Evolutionary conservation across 116 monocot genomes (phyloP).

Genomic region (Posidonia oceanica): DNA sequence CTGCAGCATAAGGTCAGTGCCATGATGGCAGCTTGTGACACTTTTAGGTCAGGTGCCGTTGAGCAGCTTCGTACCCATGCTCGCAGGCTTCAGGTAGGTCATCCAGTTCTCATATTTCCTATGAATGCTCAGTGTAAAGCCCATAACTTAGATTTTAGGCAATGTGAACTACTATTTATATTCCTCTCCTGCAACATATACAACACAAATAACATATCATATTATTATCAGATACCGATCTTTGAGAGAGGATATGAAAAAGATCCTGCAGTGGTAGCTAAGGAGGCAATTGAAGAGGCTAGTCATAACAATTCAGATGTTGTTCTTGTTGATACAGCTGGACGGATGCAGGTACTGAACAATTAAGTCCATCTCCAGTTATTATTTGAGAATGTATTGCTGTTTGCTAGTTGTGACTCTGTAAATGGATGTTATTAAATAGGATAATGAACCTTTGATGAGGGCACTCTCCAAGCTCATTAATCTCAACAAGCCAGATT

Average conservation of each 20-base stretch:
- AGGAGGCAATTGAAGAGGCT: constrained; percentile 92
- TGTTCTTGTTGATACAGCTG: constrained; percentile 98
- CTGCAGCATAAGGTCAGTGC: constrained; percentile 84
- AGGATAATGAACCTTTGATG: constrained; percentile 97
- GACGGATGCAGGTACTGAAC: constrained; percentile 79
- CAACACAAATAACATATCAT: not conserved
- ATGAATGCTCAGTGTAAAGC: no score
- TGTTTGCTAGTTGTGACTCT: not conserved
- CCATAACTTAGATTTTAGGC: no score
- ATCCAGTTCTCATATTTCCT: no score
- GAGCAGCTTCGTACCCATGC: constrained; percentile 99
- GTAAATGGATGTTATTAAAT: not conserved
- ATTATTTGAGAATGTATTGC: not conserved
- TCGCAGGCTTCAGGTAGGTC: constrained; percentile 83
- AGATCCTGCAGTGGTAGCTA: constrained; percentile 94
- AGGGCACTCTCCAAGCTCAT: constrained; percentile 97
- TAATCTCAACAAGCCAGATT: constrained; percentile 86
- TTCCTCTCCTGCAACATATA: not conserved
- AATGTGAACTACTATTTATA: no score
- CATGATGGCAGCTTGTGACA: constrained; percentile 95
- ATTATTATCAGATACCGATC: constrained; percentile 58
- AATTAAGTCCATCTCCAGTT: not conserved
- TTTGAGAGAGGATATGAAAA: constrained; percentile 99
- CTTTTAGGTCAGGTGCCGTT: constrained; percentile 97
- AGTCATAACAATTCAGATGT: constrained; percentile 72